Percentiles rank a stretch among this genome's conserved stretches.
Conservation (phyloP, 177 flowering plant species). For the Telopea speciosissima region DNA sequence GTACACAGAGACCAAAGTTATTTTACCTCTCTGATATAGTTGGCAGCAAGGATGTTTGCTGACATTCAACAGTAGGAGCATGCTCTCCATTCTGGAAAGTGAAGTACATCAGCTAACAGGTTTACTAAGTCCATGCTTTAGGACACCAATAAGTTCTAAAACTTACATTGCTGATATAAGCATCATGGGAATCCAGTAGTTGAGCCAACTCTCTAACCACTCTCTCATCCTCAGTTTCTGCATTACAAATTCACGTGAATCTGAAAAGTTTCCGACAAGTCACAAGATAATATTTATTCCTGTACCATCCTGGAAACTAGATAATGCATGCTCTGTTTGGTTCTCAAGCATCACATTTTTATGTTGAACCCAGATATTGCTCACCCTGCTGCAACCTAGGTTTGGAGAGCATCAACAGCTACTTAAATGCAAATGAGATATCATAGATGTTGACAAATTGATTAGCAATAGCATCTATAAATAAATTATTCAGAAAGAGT, state of each 20-base stretch:
- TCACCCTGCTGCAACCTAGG: not conserved
- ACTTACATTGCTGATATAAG: constrained; percentile 29
- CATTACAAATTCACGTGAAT: constrained; percentile 32
- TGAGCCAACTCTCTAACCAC: constrained; percentile 56
- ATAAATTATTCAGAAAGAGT: not conserved
- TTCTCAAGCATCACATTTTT: not conserved
- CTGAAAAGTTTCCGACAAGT: not conserved
- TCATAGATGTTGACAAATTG: not conserved
- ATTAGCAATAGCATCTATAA: not conserved
- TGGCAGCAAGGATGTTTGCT: constrained; percentile 15
- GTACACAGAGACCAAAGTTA: not conserved
- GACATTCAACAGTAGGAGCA: constrained; percentile 9
- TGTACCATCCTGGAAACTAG: not conserved
- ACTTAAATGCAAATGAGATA: not conserved
- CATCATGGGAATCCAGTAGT: constrained; percentile 56
- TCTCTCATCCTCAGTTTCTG: constrained; percentile 76
- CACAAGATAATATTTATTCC: no score
- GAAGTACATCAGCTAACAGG: constrained; percentile 2
- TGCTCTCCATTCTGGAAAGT: constrained; percentile 28
- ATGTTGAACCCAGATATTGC: not conserved
- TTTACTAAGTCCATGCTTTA: constrained; percentile 1
- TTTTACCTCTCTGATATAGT: constrained; percentile 54
- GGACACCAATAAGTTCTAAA: not conserved
- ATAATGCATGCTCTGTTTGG: not conserved
- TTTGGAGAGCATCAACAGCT: not conserved